Base-by-base conservation (phyloP, 2,329 filamentous ascomycete genomes). In the Trichoderma polysporum region DNA sequence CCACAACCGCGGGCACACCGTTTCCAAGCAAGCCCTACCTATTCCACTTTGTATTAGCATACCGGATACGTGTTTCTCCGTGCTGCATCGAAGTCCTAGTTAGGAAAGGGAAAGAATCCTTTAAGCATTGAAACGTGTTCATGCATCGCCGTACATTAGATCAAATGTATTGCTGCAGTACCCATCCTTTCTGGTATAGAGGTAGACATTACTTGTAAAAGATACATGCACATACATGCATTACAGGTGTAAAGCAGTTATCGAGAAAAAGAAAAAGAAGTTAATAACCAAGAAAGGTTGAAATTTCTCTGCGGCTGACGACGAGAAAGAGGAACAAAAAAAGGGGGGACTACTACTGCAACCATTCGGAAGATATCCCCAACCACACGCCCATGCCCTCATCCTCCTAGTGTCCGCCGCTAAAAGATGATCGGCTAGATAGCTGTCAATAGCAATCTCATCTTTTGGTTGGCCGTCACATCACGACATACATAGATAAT, bases 81-180 rank as follows among this genome's bases (percentile, higher is more conserved):
- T 63, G 5, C 45, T 35, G 49, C 25, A 15, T 63, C 19, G 5
- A 33, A 15, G 9, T 54, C 35, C 49, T 22, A 25, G 33, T 53
- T 45, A 5, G 31, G 35, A 33, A 37, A 47, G 22, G 22, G 22
- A 49, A 25, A 19, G 27, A 29, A 31, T n/a, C 37, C 50, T 41
- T 31, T 27, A n/a, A 13, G 37, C 61, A 56, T 56, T 64, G 61
- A 64, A 64, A 64, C 61, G 61, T 64, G 61, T 64, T 64, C 61
- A 64, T 64, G 61, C 61, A 54, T 64, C 15, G 60, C 60, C 33
- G 47, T 13, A 45, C 60, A 63, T 45, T 63, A 33, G 60, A 41
- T 45, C 45, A 19, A 22, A 45, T 45, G 50, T 62, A 31, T 41
- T 41, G 27, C 37, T 63, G 58, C 58, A 49, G 41, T 29, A 19